Evolutionary conservation across 306 rosid species (phyloP).

Genomic region (Quercus mongolica): DNA sequence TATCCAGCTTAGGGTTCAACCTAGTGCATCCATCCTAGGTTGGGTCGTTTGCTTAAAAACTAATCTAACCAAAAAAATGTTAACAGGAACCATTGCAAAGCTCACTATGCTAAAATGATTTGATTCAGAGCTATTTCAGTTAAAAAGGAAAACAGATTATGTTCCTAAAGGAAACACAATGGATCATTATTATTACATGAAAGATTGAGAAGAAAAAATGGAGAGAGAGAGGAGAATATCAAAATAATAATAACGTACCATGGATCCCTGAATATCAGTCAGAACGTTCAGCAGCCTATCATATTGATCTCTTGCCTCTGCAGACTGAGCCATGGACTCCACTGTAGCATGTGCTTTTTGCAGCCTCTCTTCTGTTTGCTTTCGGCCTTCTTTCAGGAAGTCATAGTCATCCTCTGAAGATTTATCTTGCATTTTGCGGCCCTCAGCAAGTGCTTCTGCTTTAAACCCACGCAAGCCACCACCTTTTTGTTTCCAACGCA

Average conservation of each 20-base stretch:
- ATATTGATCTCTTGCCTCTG: slow-evolving; percentile 89
- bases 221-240: too few relatives aligned
- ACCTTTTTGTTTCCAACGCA: slow-evolving; percentile 89
- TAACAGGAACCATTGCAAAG: not conserved
- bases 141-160: not conserved
- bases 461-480: slow-evolving; percentile 84
- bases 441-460: slow-evolving; percentile 48
- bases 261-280: slow-evolving; percentile 52
- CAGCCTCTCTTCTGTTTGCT: slow-evolving; percentile 76
- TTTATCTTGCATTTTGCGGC: slow-evolving; percentile 33
- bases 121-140: not conserved
- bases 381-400: slow-evolving; percentile 68
- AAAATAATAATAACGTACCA: slow-evolving; percentile 38
- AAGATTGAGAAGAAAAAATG: not conserved
- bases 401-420: slow-evolving; percentile 62
- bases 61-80: not conserved
- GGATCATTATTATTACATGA: not conserved
- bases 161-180: not conserved
- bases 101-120: not conserved
- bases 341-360: slow-evolving; percentile 81
- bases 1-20: not conserved
- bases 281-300: slow-evolving; percentile 64
- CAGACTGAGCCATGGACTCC: slow-evolving; percentile 83
- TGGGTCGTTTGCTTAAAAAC: not conserved
- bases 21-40: not conserved